Evolutionary conservation across 139 green algal genomes (phyloP).

Genomic region (Diplosphaera chodatii): DNA sequence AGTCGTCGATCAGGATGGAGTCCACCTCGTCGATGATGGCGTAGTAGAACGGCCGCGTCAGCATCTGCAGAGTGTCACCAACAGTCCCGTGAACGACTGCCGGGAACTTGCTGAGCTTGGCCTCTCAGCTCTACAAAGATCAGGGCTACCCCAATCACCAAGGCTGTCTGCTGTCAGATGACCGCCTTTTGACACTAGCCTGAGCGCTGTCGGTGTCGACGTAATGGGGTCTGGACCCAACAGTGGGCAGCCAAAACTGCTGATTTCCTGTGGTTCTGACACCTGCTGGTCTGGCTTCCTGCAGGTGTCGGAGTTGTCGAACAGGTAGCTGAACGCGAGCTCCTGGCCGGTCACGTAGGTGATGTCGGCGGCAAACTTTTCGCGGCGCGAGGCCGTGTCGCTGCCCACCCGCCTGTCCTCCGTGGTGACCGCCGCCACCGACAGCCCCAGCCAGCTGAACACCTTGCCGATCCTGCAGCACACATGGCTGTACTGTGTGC

Average conservation of each 20-base stretch:
- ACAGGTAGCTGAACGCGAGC: constrained; percentile 79
- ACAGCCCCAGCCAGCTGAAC: constrained; percentile 76
- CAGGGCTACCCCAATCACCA: too few relatives aligned
- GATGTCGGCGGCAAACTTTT: constrained; percentile 58
- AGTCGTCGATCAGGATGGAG: constrained; percentile 74
- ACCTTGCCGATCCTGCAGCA: constrained; percentile 75
- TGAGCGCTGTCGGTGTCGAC: too few relatives aligned
- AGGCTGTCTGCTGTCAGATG: too few relatives aligned
- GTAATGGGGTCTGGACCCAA: too few relatives aligned
- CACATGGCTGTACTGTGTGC: too few relatives aligned
- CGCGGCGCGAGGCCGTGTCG: constrained; percentile 9
- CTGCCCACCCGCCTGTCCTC: constrained; percentile 5
- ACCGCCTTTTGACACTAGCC: too few relatives aligned
- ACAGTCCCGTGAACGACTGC: too few relatives aligned
- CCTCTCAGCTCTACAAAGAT: too few relatives aligned
- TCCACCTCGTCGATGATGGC: constrained; percentile 85
- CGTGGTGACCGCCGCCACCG: constrained; percentile 47
- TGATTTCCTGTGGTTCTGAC: too few relatives aligned
- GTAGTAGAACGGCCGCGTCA: constrained; percentile 56
- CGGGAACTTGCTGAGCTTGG: too few relatives aligned
- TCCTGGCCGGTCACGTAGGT: constrained; percentile 81
- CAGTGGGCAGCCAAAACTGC: too few relatives aligned
- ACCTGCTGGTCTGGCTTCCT: neutral
- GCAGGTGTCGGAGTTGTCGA: constrained; percentile 63
- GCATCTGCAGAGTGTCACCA: too few relatives aligned